Percentiles rank a stretch among this genome's conserved stretches.
These are phyloP conservation scores for Ascochyta lentis DNA, from an alignment of 2,329 filamentous ascomycete species.

Conservation along the genomic window DNA sequence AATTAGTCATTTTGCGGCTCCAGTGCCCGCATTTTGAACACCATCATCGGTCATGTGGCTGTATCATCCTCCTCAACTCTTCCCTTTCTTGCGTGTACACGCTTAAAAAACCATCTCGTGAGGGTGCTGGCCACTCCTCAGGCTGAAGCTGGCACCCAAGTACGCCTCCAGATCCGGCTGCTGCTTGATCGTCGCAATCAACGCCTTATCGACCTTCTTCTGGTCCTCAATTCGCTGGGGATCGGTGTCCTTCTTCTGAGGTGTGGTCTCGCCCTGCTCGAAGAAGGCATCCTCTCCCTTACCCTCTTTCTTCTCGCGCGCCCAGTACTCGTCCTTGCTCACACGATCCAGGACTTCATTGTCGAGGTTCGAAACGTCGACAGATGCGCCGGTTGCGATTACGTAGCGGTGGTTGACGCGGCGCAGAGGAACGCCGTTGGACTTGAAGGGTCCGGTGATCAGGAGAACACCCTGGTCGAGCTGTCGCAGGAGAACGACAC, in stretches of 20 bases:
- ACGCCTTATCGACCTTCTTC: constrained; percentile 95
- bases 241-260: constrained; percentile 89
- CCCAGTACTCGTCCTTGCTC: constrained; percentile 85
- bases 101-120: constrained; percentile 96
- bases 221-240: constrained; percentile 93
- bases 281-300: constrained; percentile 97
- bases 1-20: constrained; percentile 5
- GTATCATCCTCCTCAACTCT: background rate
- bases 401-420: constrained; percentile 91
- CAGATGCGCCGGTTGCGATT: constrained; percentile 84
- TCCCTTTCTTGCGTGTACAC: background rate
- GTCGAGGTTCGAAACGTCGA: constrained; percentile 85
- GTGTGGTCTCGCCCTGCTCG: constrained; percentile 89
- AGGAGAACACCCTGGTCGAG: constrained; percentile 96
- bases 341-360: constrained; percentile 75
- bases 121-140: constrained; percentile 98
- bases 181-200: constrained; percentile 96
- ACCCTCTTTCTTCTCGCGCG: constrained; percentile 90
- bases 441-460: constrained; percentile 99
- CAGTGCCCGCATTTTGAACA: constrained; percentile 13
- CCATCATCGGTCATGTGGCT: constrained; percentile 18
- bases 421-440: constrained; percentile 97
- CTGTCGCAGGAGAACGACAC: constrained; percentile 95
- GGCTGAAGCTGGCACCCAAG: constrained; percentile 92
- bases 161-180: constrained; percentile 90